phyloP scores from a whole-genome alignment of 345 rosid genomes.

The Limnanthes douglasii region DNA sequence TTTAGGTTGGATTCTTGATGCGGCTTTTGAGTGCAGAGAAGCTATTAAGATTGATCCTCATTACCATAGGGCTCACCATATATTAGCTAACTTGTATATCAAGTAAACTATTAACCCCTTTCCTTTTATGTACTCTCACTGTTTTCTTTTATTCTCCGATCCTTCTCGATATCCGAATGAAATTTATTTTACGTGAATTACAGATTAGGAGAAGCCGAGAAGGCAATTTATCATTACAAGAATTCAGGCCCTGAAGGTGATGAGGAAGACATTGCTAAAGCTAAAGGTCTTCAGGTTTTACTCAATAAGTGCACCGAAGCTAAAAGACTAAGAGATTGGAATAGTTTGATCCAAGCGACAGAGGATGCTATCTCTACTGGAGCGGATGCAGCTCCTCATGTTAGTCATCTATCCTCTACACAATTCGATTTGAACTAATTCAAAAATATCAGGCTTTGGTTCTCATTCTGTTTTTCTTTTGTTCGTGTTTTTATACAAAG shows the following conservation, averaged over 20 bases:
- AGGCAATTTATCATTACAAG: conserved; percentile 64
- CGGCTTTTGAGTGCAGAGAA: conserved; percentile 77
- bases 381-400: conserved; percentile 78
- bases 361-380: conserved; percentile 41
- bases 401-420: too few relatives aligned
- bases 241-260: conserved; percentile 80
- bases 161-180: background rate
- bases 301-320: conserved; percentile 64
- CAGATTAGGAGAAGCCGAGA: conserved; percentile 81
- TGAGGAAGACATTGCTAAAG: conserved; percentile 43
- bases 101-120: conserved; percentile 24
- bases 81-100: conserved; percentile 61
- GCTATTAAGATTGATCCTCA: conserved; percentile 75
- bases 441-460: background rate
- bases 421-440: background rate
- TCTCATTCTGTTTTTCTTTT: background rate
- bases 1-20: conserved; percentile 69
- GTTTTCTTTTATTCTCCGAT: too few relatives aligned
- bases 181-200: background rate
- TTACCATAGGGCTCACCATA: conserved; percentile 87
- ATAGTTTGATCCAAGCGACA: conserved; percentile 37
- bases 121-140: too few relatives aligned
- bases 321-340: conserved; percentile 56
- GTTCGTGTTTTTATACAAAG: conserved; percentile 11
- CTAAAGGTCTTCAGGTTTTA: conserved; percentile 34